A percentile compares a stretch with the other conserved stretches of the same genome.
These are phyloP conservation scores for Benincasa hispida DNA, from an alignment of 306 rosid species.

Conservation along the genomic window DNA sequence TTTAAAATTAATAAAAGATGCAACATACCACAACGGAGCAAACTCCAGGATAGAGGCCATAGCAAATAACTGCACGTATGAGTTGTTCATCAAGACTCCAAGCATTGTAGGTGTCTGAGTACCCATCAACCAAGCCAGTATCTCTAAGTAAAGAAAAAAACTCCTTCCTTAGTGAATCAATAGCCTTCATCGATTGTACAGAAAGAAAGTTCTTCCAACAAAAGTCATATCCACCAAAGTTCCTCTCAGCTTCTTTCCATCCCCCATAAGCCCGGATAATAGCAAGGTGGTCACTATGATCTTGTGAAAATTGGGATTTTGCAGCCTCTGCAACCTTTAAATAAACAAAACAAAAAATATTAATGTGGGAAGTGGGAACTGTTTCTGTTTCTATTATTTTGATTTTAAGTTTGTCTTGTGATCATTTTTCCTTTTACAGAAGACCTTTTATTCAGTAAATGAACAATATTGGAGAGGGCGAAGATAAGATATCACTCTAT, in stretches of 20 bases:
- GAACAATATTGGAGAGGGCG: neutral
- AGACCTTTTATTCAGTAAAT: neutral
- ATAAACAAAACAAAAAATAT: slow-evolving; percentile 14
- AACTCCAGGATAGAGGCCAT: slow-evolving; percentile 89
- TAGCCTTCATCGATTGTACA: slow-evolving; percentile 80
- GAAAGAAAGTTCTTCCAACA: slow-evolving; percentile 95
- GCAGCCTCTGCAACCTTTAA: slow-evolving; percentile 94
- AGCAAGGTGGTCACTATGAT: slow-evolving; percentile 85
- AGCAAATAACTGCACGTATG: slow-evolving; percentile 68
- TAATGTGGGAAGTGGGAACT: slow-evolving; percentile 9
- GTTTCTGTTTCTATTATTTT: neutral
- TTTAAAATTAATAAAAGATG: neutral
- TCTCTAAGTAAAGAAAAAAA: slow-evolving; percentile 63
- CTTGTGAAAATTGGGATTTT: slow-evolving; percentile 63
- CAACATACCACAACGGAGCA: slow-evolving; percentile 82
- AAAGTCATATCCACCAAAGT: slow-evolving; percentile 65
- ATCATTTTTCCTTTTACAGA: neutral
- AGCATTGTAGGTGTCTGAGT: slow-evolving; percentile 34
- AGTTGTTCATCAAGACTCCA: slow-evolving; percentile 70
- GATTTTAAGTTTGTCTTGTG: neutral
- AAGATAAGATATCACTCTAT: neutral
- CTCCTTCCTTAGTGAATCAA: slow-evolving; percentile 82
- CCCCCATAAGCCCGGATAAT: slow-evolving; percentile 77
- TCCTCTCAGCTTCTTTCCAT: slow-evolving; percentile 78
- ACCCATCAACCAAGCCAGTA: slow-evolving; percentile 60